Conservation (phyloP, 1,139 yeast species). For the Pichia sp. region DNA sequence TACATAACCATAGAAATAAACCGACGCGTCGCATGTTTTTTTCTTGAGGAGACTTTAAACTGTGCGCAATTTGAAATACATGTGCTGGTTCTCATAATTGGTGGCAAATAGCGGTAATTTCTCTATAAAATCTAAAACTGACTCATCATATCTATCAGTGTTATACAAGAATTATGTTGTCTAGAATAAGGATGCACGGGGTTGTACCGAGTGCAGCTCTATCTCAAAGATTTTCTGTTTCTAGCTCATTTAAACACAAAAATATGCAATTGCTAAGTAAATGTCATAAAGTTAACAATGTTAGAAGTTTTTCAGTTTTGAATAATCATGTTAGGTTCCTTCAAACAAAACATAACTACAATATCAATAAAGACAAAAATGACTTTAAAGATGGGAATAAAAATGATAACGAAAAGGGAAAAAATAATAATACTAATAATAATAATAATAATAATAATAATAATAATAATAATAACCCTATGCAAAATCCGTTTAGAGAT, state of each 20-base stretch:
- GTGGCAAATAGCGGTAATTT: not conserved
- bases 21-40: not conserved
- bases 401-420: constrained; percentile 6
- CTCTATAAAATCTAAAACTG: no score
- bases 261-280: not conserved
- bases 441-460: constrained; percentile 4
- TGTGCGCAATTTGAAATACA: not conserved
- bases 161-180: not conserved
- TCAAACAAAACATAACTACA: not conserved
- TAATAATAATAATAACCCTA: not conserved
- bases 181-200: not conserved
- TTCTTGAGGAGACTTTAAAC: not conserved
- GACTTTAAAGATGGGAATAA: constrained; percentile 8
- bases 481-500: constrained; percentile 8
- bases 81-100: not conserved
- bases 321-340: not conserved
- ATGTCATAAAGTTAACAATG: not conserved
- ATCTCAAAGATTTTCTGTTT: not conserved
- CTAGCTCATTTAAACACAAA: not conserved
- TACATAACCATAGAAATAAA: not conserved
- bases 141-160: not conserved
- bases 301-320: not conserved
- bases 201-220: not conserved
- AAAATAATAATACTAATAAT: not conserved
- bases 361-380: constrained; percentile 8